Evolutionary conservation across 805 yeast genomes (phyloP), one percentile per base, ranked within the genome.

Genomic region (Kuraishia molischiana): DNA sequence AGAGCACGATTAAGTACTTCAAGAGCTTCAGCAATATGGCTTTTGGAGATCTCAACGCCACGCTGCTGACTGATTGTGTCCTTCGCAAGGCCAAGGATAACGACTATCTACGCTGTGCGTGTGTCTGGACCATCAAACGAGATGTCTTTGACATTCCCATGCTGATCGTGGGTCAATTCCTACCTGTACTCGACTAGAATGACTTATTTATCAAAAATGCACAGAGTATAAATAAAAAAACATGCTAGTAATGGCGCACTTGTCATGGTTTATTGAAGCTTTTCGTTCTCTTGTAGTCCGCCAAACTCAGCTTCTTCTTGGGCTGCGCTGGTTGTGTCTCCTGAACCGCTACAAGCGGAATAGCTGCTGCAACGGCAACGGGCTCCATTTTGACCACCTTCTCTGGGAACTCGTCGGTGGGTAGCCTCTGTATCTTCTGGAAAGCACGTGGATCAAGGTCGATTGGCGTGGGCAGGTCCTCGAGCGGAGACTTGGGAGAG

Each of bases 121-220:
- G 85, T 31, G 85, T 85, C 13, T 82, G 92, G 87, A 85, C 95
- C 0, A 85, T 85, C 13, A 82, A 82, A 46, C 63, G 92, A 46
- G 95, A 85, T 58, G 75, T 79, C 35, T 85, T 83, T 58, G 90
- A 83, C 56, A 75, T 85, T 35, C 94, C 95, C 5, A 77, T 84
- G 85, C 62, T 85, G 50, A 76, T 85, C 15, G 79, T 83, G 33
- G 95, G 95, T 0, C 90, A 85, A 51, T 81, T 83, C 49, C 53
- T 83, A 32, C 92, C 92, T 1, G 71, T 81, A 2, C 58, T 81
- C 26, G 59, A 58, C 39, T 50, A 36, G 35, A 5, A n/a, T n/a
- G n/a, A n/a, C n/a, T n/a, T n/a, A n/a, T n/a, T n/a, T n/a, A n/a
- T n/a, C n/a, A n/a, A n/a, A n/a, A n/a, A n/a, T n/a, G n/a, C n/a